These are phyloP conservation scores for Pyrenochaeta sp. DNA, from an alignment of 2,329 filamentous ascomycete genomes.

Conservation along the genomic window DNA sequence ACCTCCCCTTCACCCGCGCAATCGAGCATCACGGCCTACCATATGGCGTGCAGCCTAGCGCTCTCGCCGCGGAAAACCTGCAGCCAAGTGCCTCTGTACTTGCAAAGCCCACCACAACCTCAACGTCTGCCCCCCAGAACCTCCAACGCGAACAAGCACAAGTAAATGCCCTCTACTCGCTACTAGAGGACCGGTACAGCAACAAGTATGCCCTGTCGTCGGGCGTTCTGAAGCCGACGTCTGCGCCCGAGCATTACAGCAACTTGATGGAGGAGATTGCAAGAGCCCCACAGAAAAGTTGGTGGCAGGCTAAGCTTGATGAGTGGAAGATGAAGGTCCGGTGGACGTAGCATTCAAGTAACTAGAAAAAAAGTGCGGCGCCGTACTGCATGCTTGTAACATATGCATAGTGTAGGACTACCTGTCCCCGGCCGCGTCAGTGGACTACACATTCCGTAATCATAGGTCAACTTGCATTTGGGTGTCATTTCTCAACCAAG, in stretches of 20 bases:
- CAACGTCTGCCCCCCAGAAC: conserved; percentile 19
- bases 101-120: conserved; percentile 5
- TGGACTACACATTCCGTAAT: background rate
- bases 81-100: conserved; percentile 14
- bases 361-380: background rate
- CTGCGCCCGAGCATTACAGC: conserved; percentile 47
- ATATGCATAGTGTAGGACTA: background rate
- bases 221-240: conserved; percentile 40
- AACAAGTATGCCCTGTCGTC: conserved; percentile 48
- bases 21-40: conserved; percentile 52
- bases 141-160: conserved; percentile 53
- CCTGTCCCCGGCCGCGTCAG: too few species aligned
- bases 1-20: conserved; percentile 55
- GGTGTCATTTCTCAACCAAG: too few species aligned
- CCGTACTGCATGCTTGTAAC: background rate
- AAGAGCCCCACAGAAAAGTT: conserved; percentile 44
- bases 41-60: conserved; percentile 38
- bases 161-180: conserved; percentile 66
- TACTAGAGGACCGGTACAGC: conserved; percentile 67
- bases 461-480: too few species aligned
- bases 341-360: conserved; percentile 27
- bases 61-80: conserved; percentile 19
- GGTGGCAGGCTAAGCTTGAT: conserved; percentile 45
- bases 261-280: conserved; percentile 48
- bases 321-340: conserved; percentile 51